Evolutionary conservation across 1,284 basidiomycete species (phyloP).

Genomic region (Fomitopsis palustris): DNA sequence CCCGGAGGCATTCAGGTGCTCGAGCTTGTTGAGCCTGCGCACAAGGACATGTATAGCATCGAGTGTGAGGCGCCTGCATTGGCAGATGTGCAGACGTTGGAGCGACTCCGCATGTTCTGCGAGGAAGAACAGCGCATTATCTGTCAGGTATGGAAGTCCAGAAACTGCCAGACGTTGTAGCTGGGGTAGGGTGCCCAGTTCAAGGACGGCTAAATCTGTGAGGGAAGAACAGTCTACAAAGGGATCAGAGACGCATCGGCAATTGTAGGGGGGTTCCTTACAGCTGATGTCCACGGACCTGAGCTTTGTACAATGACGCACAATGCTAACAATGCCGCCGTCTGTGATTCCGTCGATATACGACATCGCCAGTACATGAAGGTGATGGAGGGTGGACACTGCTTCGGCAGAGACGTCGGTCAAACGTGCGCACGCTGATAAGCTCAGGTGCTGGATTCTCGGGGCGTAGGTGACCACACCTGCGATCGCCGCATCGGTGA

Average conservation of each 20-base stretch:
- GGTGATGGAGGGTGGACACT: conserved; percentile 69
- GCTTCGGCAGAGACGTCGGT: conserved; percentile 73
- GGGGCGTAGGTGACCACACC: conserved; percentile 81
- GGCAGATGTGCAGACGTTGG: conserved; percentile 85
- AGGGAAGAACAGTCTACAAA: conserved; percentile 31
- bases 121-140: conserved; percentile 63
- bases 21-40: conserved; percentile 59
- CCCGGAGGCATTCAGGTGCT: conserved; percentile 81
- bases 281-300: conserved; percentile 87
- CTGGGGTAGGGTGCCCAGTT: conserved; percentile 71
- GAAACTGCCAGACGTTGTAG: conserved; percentile 82
- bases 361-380: conserved; percentile 82
- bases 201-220: conserved; percentile 84
- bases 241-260: background rate
- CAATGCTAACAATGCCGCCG: conserved; percentile 67
- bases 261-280: conserved; percentile 37
- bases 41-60: conserved; percentile 77
- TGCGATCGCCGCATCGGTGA: conserved; percentile 79
- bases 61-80: conserved; percentile 82
- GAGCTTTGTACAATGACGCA: conserved; percentile 70
- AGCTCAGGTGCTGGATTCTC: conserved; percentile 71
- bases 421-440: conserved; percentile 81
- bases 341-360: conserved; percentile 84
- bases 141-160: conserved; percentile 64
- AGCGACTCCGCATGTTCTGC: conserved; percentile 66